Percentiles rank a stretch among this genome's conserved stretches.
phyloP scores from a whole-genome alignment of 164 flowering plant genomes.

The Annona squamosa region DNA sequence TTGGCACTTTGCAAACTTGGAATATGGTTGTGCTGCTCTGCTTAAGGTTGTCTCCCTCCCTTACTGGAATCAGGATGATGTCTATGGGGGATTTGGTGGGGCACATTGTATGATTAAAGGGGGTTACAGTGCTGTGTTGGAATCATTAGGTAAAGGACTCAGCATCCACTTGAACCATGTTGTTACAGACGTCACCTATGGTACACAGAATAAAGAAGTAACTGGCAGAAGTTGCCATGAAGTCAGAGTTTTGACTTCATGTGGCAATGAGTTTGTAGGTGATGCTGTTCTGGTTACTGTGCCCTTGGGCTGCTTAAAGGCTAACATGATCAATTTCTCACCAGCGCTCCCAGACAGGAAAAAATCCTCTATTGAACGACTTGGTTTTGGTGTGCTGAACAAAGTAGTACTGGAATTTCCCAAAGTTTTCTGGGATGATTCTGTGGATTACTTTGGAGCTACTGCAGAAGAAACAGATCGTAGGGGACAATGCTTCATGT shows the following conservation, averaged over 20 bases:
- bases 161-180: constrained; percentile 60
- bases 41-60: constrained; percentile 96
- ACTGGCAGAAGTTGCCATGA: constrained; percentile 20
- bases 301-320: constrained; percentile 97
- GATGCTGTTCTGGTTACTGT: constrained; percentile 90
- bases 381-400: constrained; percentile 96
- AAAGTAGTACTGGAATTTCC: constrained; percentile 89
- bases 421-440: constrained; percentile 93
- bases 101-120: constrained; percentile 99
- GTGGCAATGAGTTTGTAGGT: constrained; percentile 68
- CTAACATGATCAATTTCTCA: constrained; percentile 67
- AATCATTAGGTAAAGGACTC: constrained; percentile 74
- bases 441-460: constrained; percentile 96
- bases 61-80: constrained; percentile 98
- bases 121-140: constrained; percentile 84
- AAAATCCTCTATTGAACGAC: constrained; percentile 60
- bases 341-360: constrained; percentile 93
- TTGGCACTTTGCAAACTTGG: constrained; percentile 97
- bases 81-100: constrained; percentile 99
- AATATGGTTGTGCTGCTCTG: constrained; percentile 96
- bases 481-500: constrained; percentile 97
- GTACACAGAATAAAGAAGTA: constrained; percentile 17
- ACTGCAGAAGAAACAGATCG: constrained; percentile 79
- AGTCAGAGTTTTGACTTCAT: constrained; percentile 69
- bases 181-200: constrained; percentile 62